phyloP scores from a whole-genome alignment of 371 early-diverging fungal species.

The Parasitella parasitica region DNA sequence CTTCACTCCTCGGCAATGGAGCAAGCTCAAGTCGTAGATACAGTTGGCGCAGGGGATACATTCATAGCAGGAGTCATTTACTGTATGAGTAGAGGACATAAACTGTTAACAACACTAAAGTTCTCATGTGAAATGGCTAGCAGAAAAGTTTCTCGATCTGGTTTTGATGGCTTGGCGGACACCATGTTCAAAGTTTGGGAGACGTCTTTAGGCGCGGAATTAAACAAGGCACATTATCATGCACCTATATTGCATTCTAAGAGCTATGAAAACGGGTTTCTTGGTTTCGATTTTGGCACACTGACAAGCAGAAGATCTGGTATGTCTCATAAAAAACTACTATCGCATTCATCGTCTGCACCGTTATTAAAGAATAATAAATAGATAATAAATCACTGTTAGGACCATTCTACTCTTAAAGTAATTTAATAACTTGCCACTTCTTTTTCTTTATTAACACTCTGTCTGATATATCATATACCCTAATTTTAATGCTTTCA shows the following conservation, averaged over 20 bases:
- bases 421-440: not conserved
- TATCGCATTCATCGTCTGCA: conserved; percentile 13
- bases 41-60: conserved; percentile 73
- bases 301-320: conserved; percentile 12
- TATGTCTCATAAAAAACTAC: conserved; percentile 3
- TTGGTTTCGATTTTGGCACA: conserved; percentile 12
- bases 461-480: no score
- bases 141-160: conserved; percentile 59
- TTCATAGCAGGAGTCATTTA: conserved; percentile 67
- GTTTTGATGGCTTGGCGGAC: conserved; percentile 41
- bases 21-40: conserved; percentile 41
- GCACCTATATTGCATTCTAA: conserved; percentile 10
- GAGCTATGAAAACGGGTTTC: conserved; percentile 16
- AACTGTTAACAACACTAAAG: conserved; percentile 26
- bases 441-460: not conserved
- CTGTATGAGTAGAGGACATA: conserved; percentile 25
- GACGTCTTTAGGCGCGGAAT: conserved; percentile 10
- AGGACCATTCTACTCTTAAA: not conserved
- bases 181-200: conserved; percentile 16
- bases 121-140: conserved; percentile 62
- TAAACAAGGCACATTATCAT: conserved; percentile 3
- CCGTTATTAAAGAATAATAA: conserved; percentile 6
- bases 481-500: no score
- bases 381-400: not conserved
- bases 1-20: conserved; percentile 4